Evolutionary conservation across 202 grass and related monocot species (phyloP).

Genomic region (Bolboschoenoplectus hybrid): DNA sequence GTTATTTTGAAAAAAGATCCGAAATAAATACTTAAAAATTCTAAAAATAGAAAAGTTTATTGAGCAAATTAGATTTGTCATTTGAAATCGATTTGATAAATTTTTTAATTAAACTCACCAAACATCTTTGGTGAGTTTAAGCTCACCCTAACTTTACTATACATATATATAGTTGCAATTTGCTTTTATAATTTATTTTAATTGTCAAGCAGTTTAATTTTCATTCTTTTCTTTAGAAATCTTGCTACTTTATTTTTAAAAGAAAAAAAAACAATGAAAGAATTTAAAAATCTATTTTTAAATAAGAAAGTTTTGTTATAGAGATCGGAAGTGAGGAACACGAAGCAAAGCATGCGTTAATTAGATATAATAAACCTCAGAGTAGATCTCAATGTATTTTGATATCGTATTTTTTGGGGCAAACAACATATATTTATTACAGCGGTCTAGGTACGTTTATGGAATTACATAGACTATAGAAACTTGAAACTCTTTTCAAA

Average conservation of each 20-base stretch:
- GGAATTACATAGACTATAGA: background rate
- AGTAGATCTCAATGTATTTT: background rate
- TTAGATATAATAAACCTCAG: slow-evolving; percentile 9
- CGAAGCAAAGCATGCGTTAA: background rate
- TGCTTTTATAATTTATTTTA: background rate
- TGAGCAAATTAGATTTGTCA: no score
- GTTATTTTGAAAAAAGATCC: no score
- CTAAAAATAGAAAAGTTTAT: no score
- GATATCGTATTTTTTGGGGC: background rate
- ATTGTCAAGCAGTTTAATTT: background rate
- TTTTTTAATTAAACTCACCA: no score
- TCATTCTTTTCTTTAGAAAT: background rate
- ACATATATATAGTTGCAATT: background rate
- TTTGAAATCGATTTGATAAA: no score
- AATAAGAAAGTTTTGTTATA: slow-evolving; percentile 8
- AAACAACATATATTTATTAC: background rate
- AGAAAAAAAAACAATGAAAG: no score
- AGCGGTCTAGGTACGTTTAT: background rate
- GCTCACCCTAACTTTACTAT: background rate
- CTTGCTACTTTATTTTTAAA: background rate
- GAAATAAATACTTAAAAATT: no score
- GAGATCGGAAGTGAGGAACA: background rate
- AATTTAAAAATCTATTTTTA: background rate
- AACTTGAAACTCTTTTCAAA: background rate
- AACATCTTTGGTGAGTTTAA: no score